A percentile compares a stretch with the other conserved stretches of the same genome.
phyloP scores from a whole-genome alignment of 2,329 filamentous ascomycete genomes.

The Claviceps spartinae region DNA sequence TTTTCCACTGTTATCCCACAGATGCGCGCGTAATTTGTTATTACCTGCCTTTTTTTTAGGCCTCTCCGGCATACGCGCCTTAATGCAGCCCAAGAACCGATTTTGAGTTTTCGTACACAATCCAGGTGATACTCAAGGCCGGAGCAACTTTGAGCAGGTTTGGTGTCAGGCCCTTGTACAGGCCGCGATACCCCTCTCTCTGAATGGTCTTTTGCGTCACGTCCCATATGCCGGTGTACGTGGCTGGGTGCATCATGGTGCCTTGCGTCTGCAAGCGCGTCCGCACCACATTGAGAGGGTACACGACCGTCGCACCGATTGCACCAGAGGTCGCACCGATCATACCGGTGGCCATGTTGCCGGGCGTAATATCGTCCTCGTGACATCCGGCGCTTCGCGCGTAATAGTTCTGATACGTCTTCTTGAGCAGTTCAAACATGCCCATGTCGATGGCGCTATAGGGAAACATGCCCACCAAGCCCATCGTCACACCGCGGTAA shows the following conservation, averaged over 20 bases:
- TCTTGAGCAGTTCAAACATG: slow-evolving; percentile 88
- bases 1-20: background rate
- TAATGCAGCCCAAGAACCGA: slow-evolving; percentile 44
- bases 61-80: background rate
- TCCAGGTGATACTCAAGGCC: slow-evolving; percentile 87
- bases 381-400: slow-evolving; percentile 56
- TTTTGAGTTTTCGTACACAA: slow-evolving; percentile 88
- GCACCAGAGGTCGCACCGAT: slow-evolving; percentile 89
- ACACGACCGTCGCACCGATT: slow-evolving; percentile 84
- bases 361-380: slow-evolving; percentile 71
- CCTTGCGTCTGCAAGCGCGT: slow-evolving; percentile 90
- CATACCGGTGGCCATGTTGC: slow-evolving; percentile 70
- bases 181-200: slow-evolving; percentile 68
- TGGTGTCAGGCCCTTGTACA: slow-evolving; percentile 91
- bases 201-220: slow-evolving; percentile 72
- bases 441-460: slow-evolving; percentile 95
- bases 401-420: slow-evolving; percentile 53
- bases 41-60: background rate
- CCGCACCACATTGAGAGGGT: slow-evolving; percentile 84
- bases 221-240: slow-evolving; percentile 83
- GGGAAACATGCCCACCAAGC: slow-evolving; percentile 90
- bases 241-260: slow-evolving; percentile 77
- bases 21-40: background rate
- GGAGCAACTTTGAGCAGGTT: slow-evolving; percentile 95
- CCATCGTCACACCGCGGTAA: slow-evolving; percentile 89